Base-by-base conservation (phyloP, 257 asterid genomes). In the Gynochthodes officinalis region DNA sequence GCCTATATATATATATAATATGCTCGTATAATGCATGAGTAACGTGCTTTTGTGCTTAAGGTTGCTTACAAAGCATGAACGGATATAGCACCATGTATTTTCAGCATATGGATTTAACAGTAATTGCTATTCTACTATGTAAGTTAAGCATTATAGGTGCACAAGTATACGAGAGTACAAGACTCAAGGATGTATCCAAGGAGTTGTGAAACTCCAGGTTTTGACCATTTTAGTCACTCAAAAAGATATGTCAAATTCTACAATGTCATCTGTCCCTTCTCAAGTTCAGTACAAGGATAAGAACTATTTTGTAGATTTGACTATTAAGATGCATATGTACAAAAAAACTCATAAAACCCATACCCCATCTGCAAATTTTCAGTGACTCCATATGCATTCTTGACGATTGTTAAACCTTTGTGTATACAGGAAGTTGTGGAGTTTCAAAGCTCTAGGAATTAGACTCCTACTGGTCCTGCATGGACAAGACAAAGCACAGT, bases 381-480 rank as follows among this genome's bases (percentile, higher is more conserved):
- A 15, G 25, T 60, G 65, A 14, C 65, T 60, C 65, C 14, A 43
- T 11, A 60, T 0, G 43, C 42, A 30, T 21, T 32, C 30, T 28
- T 32, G n/a, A n/a, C n/a, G n/a, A 5, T 7, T 42, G 35, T 43
- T 60, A 23, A n/a, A 18, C 32, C 69, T 60, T 30, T 46, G 4
- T 46, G 32, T n/a, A 28, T 19, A 2, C 37, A 39, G 60, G 15
- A 35, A 69, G 30, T 60, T 69, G 49, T 46, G 49, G 63, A 39
- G 33, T 39, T 50, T 42, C 28, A 27, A 33, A 37, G 19, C 15
- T 72, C 28, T 58, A 67, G 42, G 50, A 8, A 79, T 79, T 49
- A 79, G 43, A 28, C 39, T 42, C 54, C 70, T 35, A 53, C 48
- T 23, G 50, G 46, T 65, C 75, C 80, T 79, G 75, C 75, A 73